Evolutionary conservation across 2,329 filamentous ascomycete species (phyloP).

Genomic region (Colletotrichum musae): DNA sequence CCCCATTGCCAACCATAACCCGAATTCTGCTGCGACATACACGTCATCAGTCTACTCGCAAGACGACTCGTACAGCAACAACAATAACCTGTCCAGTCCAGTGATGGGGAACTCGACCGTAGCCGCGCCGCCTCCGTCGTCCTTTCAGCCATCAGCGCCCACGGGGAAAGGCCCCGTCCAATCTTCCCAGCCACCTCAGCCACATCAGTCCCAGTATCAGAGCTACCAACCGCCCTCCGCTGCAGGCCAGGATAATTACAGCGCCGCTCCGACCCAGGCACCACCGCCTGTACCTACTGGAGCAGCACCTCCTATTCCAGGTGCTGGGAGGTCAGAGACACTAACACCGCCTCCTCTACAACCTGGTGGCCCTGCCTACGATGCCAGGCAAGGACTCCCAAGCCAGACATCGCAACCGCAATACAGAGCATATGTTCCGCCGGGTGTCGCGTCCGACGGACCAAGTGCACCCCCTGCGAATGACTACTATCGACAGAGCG

Average conservation of each 20-base stretch:
- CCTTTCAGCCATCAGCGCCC: constrained; percentile 40
- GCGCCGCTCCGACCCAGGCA: constrained; percentile 45
- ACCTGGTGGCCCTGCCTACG: constrained; percentile 61
- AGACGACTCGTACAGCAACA: constrained; percentile 65
- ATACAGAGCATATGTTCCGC: constrained; percentile 74
- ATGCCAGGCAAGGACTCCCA: constrained; percentile 65
- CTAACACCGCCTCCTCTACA: constrained; percentile 59
- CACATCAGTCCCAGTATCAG: constrained; percentile 57
- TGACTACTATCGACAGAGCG: constrained; percentile 69
- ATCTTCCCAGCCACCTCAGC: constrained; percentile 48
- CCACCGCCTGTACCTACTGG: constrained; percentile 53
- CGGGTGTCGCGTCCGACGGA: constrained; percentile 52
- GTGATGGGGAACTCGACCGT: constrained; percentile 48
- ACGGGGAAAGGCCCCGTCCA: constrained; percentile 35
- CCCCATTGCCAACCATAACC: constrained; percentile 71
- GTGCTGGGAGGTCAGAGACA: constrained; percentile 42
- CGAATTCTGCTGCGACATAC: constrained; percentile 59
- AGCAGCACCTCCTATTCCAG: constrained; percentile 57
- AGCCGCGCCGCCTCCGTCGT: constrained; percentile 46
- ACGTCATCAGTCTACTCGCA: constrained; percentile 64
- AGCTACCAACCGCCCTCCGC: constrained; percentile 56
- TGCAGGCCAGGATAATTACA: constrained; percentile 48
- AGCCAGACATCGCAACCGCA: constrained; percentile 64
- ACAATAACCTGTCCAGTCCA: constrained; percentile 52
- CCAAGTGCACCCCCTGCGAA: constrained; percentile 66